Conservation (phyloP, 495 filamentous ascomycete genomes). For the Aspergillus nidulans region DNA sequence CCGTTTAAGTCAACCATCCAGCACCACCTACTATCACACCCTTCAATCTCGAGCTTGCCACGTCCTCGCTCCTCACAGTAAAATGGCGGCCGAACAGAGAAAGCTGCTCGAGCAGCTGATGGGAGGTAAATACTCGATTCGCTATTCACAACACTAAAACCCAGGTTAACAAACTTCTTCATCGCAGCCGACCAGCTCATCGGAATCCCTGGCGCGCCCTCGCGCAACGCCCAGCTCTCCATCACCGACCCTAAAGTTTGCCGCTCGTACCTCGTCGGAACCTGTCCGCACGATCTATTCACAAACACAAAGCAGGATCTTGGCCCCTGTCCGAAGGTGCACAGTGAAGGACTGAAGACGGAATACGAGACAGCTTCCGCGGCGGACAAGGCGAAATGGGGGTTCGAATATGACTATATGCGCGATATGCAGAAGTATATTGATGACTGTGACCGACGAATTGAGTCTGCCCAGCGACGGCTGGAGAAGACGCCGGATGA, state of each 20-base stretch:
- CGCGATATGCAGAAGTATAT: slow-evolving; percentile 93
- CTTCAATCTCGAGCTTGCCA: background rate
- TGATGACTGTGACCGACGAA: slow-evolving; percentile 91
- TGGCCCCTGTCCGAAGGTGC: slow-evolving; percentile 84
- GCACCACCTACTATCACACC: slow-evolving; percentile 1
- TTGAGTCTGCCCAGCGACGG: slow-evolving; percentile 82
- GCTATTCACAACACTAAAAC: background rate
- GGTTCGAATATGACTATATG: slow-evolving; percentile 95
- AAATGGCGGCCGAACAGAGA: slow-evolving; percentile 91
- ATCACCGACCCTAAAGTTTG: slow-evolving; percentile 94
- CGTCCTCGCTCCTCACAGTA: background rate
- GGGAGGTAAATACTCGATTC: slow-evolving; percentile 42
- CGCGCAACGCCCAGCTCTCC: slow-evolving; percentile 71
- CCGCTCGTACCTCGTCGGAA: slow-evolving; percentile 89
- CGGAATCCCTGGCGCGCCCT: slow-evolving; percentile 59
- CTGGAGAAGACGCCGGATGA: slow-evolving; percentile 98
- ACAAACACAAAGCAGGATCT: slow-evolving; percentile 99
- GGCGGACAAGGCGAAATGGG: slow-evolving; percentile 68
- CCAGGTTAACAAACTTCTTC: slow-evolving; percentile 32
- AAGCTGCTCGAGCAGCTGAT: slow-evolving; percentile 86
- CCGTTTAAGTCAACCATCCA: background rate
- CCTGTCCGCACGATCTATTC: slow-evolving; percentile 98
- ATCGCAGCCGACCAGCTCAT: slow-evolving; percentile 69
- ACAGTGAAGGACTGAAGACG: slow-evolving; percentile 79
- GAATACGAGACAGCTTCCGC: slow-evolving; percentile 73